Conservation (phyloP, 352 stramenopile species). For the Blastocystis sp. region DNA sequence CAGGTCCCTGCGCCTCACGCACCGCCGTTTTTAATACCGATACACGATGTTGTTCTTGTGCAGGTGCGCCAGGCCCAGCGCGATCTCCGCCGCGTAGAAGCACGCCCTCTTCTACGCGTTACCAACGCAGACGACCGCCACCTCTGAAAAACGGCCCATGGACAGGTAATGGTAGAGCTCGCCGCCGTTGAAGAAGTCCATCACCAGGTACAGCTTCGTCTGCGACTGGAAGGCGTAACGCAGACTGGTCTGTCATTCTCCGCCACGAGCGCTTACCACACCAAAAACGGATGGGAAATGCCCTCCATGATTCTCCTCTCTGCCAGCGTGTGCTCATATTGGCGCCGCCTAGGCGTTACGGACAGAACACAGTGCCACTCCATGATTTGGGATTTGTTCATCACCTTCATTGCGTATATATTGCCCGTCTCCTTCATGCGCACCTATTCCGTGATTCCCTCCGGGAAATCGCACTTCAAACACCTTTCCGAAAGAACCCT, state of each 20-base stretch:
- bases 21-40: conserved; percentile 73
- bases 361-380: neutral
- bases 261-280: conserved; percentile 27
- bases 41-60: conserved; percentile 92
- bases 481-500: conserved; percentile 89
- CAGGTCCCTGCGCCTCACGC: conserved; percentile 78
- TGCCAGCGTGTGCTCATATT: conserved; percentile 48
- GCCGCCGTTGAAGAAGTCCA: conserved; percentile 86
- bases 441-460: conserved; percentile 81
- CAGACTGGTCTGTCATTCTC: neutral
- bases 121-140: neutral
- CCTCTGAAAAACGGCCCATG: conserved; percentile 86
- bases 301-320: conserved; percentile 8
- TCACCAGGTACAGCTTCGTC: conserved; percentile 79
- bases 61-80: conserved; percentile 84
- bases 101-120: conserved; percentile 77
- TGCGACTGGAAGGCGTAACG: conserved; percentile 77
- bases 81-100: conserved; percentile 87
- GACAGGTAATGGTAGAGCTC: conserved; percentile 92
- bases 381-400: conserved; percentile 83
- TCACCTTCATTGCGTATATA: conserved; percentile 90
- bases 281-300: conserved; percentile 79
- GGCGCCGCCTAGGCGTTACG: neutral
- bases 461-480: conserved; percentile 64
- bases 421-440: conserved; percentile 86